Base-by-base conservation (phyloP, 1,284 basidiomycete species). In the Pseudozyma pruni region DNA sequence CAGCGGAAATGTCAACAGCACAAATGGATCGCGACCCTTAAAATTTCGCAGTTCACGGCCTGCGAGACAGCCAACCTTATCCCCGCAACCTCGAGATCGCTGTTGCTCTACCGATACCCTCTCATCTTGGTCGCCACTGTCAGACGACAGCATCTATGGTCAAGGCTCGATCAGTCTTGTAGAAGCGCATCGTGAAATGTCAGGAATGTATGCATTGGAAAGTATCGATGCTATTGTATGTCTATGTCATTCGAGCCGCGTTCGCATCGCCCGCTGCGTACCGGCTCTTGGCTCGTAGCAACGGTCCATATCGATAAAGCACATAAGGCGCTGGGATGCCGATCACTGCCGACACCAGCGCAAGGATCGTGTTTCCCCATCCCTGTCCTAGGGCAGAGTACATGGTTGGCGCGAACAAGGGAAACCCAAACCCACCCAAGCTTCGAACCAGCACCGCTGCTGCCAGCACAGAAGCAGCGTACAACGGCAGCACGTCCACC, bases 291-390 rank as follows among this genome's bases (percentile, higher is more conserved):
- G 50, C 39, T 11, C 80, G 72, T 1, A 81, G 58, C 17, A 11
- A 39, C 1, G 68, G 66, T 16, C 79, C 80, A 37, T 57, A 78
- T 8, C 50, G 49, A 27, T 34, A 81, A 17, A 81, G 50, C 2
- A 80, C 29, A 25, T 71, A 72, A 2, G 79, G 72, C 4, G 80
- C 55, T 0, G 83, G 83, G 19, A 81, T 79, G 14, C 81, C 80
- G 0, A 83, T 46, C 16, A 78, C 17, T 3, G 73, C 76, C 2
- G 69, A 37, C 2, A 80, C 68, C 17, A 74, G 34, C 3, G 82
- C 82, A 20, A 83, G 58, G 9, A 83, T 41, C 3, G 79, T 74
- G n/a, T 75, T 74, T 1, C 81, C 81, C 74, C 77, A 81, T 8
- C 81, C 81, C 34, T 79, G 73, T 1, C 80, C 81, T 8, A 83